These are phyloP conservation scores for Xylariales sp. DNA, from an alignment of 2,329 filamentous ascomycete species.

Conservation along the genomic window DNA sequence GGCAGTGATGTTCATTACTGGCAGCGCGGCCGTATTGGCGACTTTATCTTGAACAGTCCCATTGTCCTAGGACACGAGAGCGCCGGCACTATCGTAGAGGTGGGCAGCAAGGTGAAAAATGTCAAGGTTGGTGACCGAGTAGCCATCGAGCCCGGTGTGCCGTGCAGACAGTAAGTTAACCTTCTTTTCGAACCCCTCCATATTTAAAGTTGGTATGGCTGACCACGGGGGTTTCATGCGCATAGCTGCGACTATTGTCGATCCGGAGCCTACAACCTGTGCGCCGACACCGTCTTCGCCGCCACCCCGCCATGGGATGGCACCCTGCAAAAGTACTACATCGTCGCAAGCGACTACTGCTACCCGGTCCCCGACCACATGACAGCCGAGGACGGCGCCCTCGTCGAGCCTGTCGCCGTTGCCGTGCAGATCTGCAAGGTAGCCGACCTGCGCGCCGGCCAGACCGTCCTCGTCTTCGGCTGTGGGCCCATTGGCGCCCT, in stretches of 20 bases:
- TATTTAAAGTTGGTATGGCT: neutral
- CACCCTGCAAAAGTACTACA: slow-evolving; percentile 45
- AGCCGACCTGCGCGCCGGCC: slow-evolving; percentile 31
- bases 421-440: slow-evolving; percentile 41
- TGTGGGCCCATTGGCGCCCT: slow-evolving; percentile 45
- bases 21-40: slow-evolving; percentile 41
- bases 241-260: slow-evolving; percentile 36
- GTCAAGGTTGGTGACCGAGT: slow-evolving; percentile 39
- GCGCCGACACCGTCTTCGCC: slow-evolving; percentile 40
- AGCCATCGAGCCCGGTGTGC: slow-evolving; percentile 43
- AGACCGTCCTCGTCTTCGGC: slow-evolving; percentile 43
- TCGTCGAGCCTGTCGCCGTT: slow-evolving; percentile 49
- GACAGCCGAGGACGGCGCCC: slow-evolving; percentile 43
- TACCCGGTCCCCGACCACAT: slow-evolving; percentile 41
- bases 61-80: slow-evolving; percentile 44
- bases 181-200: too few species aligned
- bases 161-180: slow-evolving; percentile 26
- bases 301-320: slow-evolving; percentile 46
- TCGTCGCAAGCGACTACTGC: slow-evolving; percentile 39
- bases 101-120: slow-evolving; percentile 34
- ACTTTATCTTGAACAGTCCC: slow-evolving; percentile 38
- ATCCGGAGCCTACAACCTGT: slow-evolving; percentile 34
- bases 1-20: slow-evolving; percentile 43
- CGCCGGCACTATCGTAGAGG: slow-evolving; percentile 34
- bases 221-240: neutral